Conservation (phyloP, 164 flowering plant species). For the Aristolochia californica region DNA sequence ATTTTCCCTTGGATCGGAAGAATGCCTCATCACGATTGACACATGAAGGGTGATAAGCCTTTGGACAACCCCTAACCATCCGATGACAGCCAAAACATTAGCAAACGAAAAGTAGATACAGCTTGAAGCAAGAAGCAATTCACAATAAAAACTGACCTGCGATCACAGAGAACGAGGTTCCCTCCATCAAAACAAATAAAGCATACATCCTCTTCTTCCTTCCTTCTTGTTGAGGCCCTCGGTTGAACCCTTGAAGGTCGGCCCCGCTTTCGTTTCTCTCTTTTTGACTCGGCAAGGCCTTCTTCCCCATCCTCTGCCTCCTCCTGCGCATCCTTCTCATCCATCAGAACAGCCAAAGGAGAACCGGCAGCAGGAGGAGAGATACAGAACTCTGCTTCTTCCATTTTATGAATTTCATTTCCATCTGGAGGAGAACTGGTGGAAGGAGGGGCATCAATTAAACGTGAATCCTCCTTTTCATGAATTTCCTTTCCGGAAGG, state of each 20-base stretch:
- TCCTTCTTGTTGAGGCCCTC: constrained; percentile 17
- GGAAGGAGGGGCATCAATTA: too few relatives aligned
- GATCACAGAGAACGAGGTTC: constrained; percentile 87
- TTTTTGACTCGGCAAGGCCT: background rate
- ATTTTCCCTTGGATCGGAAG: constrained; percentile 73
- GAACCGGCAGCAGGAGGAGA: background rate
- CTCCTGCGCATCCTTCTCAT: background rate
- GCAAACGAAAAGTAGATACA: background rate
- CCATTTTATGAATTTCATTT: background rate
- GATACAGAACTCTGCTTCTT: background rate
- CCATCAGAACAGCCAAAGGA: background rate
- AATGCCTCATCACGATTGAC: constrained; percentile 84
- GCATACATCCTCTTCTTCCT: constrained; percentile 79
- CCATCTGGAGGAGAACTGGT: too few relatives aligned
- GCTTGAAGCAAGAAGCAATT: background rate
- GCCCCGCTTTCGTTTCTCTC: constrained; percentile 55
- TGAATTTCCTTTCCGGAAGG: too few relatives aligned
- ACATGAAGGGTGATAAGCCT: constrained; percentile 92
- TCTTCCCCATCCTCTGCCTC: background rate
- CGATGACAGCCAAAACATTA: background rate
- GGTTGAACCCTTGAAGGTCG: constrained; percentile 35
- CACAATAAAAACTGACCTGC: constrained; percentile 40
- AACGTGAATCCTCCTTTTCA: too few relatives aligned
- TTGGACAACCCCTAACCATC: constrained; percentile 73
- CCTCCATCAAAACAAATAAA: constrained; percentile 97